Evolutionary conservation across 345 rosid genomes (phyloP).

Genomic region (Microthlaspi erraticum): DNA sequence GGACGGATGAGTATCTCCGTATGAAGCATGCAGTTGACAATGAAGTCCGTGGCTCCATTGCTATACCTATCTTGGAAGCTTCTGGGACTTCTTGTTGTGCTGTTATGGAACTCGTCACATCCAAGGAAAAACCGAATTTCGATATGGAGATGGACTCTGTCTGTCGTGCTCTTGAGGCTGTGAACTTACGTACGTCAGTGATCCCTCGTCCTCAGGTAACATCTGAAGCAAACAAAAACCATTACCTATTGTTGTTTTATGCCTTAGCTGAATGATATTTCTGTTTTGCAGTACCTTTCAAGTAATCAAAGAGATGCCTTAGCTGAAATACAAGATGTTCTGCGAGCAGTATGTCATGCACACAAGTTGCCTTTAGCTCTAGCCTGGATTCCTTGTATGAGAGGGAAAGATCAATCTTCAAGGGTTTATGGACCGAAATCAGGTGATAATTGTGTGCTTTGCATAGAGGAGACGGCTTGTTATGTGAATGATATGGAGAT

Average conservation of each 20-base stretch:
- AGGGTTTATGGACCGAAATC: conserved; percentile 49
- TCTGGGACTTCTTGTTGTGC: conserved; percentile 65
- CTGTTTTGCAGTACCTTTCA: conserved; percentile 68
- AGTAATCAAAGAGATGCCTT: conserved; percentile 71
- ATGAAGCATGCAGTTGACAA: conserved; percentile 67
- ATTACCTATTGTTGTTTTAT: background rate
- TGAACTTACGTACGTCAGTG: conserved; percentile 64
- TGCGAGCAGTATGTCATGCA: conserved; percentile 87
- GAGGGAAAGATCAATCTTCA: conserved; percentile 48
- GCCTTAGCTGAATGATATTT: conserved; percentile 29
- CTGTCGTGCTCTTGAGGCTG: conserved; percentile 87
- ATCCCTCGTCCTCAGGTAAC: conserved; percentile 56
- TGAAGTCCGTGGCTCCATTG: conserved; percentile 80
- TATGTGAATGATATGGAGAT: conserved; percentile 72
- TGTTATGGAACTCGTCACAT: conserved; percentile 88
- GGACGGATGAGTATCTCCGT: conserved; percentile 68
- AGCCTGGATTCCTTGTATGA: conserved; percentile 84
- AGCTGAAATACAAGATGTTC: conserved; percentile 84
- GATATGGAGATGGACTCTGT: conserved; percentile 74
- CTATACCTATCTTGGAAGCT: conserved; percentile 71
- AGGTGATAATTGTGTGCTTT: conserved; percentile 59
- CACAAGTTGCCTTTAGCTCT: conserved; percentile 86
- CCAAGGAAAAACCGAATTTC: conserved; percentile 76
- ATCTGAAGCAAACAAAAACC: conserved; percentile 11
- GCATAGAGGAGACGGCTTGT: conserved; percentile 76